Percentiles rank a stretch among this genome's conserved stretches.
phyloP scores from a whole-genome alignment of 176 grass and related monocot genomes.

The Eragrostis nindensis region DNA sequence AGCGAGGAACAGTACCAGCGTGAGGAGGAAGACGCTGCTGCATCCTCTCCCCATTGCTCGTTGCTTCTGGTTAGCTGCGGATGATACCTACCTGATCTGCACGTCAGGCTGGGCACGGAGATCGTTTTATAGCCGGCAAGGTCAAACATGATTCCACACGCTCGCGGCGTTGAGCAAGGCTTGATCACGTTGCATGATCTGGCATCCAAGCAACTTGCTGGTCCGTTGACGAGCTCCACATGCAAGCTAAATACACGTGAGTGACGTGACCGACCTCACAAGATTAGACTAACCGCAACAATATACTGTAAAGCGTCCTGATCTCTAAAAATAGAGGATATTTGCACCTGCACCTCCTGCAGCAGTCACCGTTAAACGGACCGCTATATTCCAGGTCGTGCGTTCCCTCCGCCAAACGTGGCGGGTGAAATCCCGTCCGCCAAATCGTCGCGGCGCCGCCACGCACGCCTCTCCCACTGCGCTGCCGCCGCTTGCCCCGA shows the following conservation, averaged over 20 bases:
- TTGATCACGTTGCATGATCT: slow-evolving; percentile 3
- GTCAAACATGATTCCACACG: slow-evolving; percentile 26
- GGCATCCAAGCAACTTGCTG: background rate
- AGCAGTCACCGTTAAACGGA: too few relatives aligned
- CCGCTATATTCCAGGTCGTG: too few relatives aligned
- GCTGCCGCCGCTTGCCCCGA: too few relatives aligned
- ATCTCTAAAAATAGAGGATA: too few relatives aligned
- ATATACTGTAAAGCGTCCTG: too few relatives aligned
- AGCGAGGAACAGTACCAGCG: slow-evolving; percentile 23
- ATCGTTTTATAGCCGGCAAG: slow-evolving; percentile 32
- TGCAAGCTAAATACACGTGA: background rate
- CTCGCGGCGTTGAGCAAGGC: background rate
- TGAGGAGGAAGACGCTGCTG: slow-evolving; percentile 17
- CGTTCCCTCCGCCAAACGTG: too few relatives aligned
- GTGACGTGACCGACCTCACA: background rate
- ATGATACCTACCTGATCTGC: background rate
- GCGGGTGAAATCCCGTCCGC: too few relatives aligned
- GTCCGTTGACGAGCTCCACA: slow-evolving; percentile 4
- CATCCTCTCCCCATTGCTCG: background rate
- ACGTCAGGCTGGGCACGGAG: background rate
- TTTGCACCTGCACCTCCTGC: too few relatives aligned
- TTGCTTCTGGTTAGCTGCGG: background rate
- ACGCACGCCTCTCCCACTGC: too few relatives aligned
- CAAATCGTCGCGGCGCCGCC: too few relatives aligned
- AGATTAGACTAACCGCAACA: background rate